Percentiles rank a stretch among this genome's conserved stretches.
phyloP scores from a whole-genome alignment of 805 yeast species.

The Yarrowia deformans region DNA sequence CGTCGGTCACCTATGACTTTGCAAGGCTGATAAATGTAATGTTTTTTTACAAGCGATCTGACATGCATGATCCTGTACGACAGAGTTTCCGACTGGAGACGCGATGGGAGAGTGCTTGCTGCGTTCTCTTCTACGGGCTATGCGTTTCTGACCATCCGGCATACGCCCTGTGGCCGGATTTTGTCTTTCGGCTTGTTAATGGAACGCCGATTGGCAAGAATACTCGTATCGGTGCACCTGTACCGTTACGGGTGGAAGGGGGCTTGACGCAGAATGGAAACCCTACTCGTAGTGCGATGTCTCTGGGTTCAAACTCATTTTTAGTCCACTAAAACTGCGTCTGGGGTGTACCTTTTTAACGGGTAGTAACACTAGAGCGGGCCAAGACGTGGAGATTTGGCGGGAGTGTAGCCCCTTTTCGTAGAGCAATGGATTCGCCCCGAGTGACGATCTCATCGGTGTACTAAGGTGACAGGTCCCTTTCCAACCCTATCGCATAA shows the following conservation, averaged over 20 bases:
- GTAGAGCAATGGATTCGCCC: no score
- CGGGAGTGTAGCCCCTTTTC: no score
- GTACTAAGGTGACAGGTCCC: not conserved
- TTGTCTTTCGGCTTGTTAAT: not conserved
- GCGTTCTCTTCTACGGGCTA: not conserved
- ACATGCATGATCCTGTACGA: constrained; percentile 23
- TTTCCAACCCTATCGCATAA: not conserved
- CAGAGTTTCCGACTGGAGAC: constrained; percentile 21
- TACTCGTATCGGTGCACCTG: constrained; percentile 19
- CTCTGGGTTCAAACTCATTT: constrained; percentile 13
- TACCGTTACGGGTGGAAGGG: constrained; percentile 17
- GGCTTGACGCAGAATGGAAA: constrained; percentile 33
- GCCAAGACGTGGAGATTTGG: not conserved
- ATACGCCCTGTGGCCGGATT: not conserved
- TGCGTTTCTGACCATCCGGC: not conserved
- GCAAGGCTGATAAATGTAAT: constrained; percentile 19
- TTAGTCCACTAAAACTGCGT: constrained; percentile 1
- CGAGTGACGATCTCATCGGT: no score
- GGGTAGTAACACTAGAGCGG: not conserved
- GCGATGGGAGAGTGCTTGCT: constrained; percentile 9
- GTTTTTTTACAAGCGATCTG: constrained; percentile 26
- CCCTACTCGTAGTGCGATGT: constrained; percentile 25
- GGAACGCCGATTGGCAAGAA: not conserved
- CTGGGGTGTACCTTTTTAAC: not conserved
- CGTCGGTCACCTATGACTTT: constrained; percentile 10